Conservation (phyloP, 2,329 filamentous ascomycete genomes). For the Epichloe uncinata region DNA sequence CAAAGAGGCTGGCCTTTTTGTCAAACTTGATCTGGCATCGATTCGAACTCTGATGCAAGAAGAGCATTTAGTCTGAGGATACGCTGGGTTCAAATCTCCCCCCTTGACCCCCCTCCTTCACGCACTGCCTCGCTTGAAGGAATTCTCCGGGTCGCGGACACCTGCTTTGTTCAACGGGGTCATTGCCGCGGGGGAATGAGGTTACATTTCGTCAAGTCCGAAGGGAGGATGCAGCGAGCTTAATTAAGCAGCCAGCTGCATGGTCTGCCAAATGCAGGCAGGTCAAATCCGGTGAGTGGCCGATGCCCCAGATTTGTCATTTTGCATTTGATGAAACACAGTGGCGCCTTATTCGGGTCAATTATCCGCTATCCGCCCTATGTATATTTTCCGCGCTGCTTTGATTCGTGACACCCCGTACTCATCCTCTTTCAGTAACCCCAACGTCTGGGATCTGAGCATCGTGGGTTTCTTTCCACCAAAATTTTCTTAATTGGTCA, state of each 20-base stretch:
- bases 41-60: slow-evolving; percentile 2
- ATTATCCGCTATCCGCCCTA: not conserved
- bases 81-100: not conserved
- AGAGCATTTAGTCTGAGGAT: not conserved
- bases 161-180: not conserved
- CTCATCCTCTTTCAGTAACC: not conserved
- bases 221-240: not conserved
- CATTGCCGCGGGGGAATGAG: slow-evolving; percentile 1
- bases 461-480: too few species aligned
- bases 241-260: not conserved
- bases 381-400: not conserved
- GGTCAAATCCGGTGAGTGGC: not conserved
- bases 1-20: slow-evolving; percentile 8
- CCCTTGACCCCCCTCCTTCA: not conserved
- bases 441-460: too few species aligned
- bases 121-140: too few species aligned
- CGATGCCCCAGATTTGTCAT: not conserved
- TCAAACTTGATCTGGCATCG: slow-evolving; percentile 8
- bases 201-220: not conserved
- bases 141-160: too few species aligned
- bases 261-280: not conserved
- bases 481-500: not conserved
- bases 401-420: not conserved
- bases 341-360: not conserved
- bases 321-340: not conserved